phyloP scores from a whole-genome alignment of 1,284 basidiomycete species.

The Inonotus hispidus region DNA sequence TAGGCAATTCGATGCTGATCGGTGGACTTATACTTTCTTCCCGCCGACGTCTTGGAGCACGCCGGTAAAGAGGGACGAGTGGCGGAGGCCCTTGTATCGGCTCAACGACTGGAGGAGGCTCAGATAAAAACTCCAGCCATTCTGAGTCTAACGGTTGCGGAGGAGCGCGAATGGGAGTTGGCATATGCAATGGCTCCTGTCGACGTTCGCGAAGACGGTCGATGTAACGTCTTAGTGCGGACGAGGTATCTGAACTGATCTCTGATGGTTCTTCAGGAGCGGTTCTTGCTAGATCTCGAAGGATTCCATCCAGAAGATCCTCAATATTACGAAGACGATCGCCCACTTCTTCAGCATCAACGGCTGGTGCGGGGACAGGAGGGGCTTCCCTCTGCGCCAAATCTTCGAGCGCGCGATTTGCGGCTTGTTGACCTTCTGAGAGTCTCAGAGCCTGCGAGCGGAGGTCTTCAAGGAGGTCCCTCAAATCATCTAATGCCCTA shows the following conservation, averaged over 20 bases:
- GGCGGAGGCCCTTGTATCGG: slow-evolving; percentile 18
- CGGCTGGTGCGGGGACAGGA: slow-evolving; percentile 19
- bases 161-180: slow-evolving; percentile 17
- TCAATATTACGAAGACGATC: slow-evolving; percentile 38
- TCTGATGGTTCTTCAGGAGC: slow-evolving; percentile 14
- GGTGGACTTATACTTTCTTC: slow-evolving; percentile 12
- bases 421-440: slow-evolving; percentile 51
- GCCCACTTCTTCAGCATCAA: slow-evolving; percentile 32
- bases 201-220: slow-evolving; percentile 16
- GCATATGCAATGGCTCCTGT: slow-evolving; percentile 15
- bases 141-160: slow-evolving; percentile 10
- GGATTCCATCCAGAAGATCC: slow-evolving; percentile 35
- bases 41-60: slow-evolving; percentile 1
- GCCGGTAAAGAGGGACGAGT: slow-evolving; percentile 13
- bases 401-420: slow-evolving; percentile 46
- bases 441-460: slow-evolving; percentile 47
- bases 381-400: slow-evolving; percentile 28
- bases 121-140: slow-evolving; percentile 16
- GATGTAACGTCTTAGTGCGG: slow-evolving; percentile 14
- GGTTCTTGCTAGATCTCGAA: slow-evolving; percentile 12
- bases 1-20: slow-evolving; percentile 6
- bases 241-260: slow-evolving; percentile 17
- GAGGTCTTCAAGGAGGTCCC: slow-evolving; percentile 42
- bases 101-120: slow-evolving; percentile 12
- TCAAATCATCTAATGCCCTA: slow-evolving; percentile 16